Conservation (phyloP, 345 rosid genomes). For the Acer negundo region DNA sequence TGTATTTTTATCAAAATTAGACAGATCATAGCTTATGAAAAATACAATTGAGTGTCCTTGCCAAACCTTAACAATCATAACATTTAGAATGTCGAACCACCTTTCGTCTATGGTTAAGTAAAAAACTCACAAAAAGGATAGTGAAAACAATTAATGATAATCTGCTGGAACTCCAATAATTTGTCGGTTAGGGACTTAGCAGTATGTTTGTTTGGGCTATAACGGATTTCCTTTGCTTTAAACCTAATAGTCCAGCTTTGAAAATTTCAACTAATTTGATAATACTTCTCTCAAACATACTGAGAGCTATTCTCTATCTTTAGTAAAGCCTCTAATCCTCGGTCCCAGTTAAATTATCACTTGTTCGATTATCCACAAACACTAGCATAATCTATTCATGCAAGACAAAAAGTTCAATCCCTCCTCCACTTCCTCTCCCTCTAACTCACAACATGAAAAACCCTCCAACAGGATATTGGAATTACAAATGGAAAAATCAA, state of each 20-base stretch:
- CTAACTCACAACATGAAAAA: not conserved
- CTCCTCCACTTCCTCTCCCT: not conserved
- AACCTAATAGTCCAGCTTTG: not conserved
- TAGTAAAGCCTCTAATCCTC: not conserved
- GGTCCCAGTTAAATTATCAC: not conserved
- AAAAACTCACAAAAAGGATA: not conserved
- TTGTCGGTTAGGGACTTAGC: not conserved
- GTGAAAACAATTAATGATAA: not conserved
- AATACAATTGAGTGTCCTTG: not conserved
- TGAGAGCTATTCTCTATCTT: not conserved
- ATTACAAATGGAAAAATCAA: not conserved
- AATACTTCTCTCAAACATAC: not conserved
- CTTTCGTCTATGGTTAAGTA: not conserved
- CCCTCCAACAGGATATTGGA: not conserved
- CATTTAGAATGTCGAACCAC: not conserved
- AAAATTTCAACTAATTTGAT: not conserved
- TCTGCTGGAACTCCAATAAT: not conserved
- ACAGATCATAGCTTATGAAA: not conserved
- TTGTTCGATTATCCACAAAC: not conserved
- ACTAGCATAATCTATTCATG: not conserved
- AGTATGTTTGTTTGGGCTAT: not conserved
- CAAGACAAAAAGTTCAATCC: not conserved
- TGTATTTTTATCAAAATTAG: not conserved
- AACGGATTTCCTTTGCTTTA: not conserved
- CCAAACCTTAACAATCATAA: not conserved